Percentiles rank a stretch among this genome's conserved stretches.
phyloP scores from a whole-genome alignment of 1,139 yeast species.

The Pichia sp. region DNA sequence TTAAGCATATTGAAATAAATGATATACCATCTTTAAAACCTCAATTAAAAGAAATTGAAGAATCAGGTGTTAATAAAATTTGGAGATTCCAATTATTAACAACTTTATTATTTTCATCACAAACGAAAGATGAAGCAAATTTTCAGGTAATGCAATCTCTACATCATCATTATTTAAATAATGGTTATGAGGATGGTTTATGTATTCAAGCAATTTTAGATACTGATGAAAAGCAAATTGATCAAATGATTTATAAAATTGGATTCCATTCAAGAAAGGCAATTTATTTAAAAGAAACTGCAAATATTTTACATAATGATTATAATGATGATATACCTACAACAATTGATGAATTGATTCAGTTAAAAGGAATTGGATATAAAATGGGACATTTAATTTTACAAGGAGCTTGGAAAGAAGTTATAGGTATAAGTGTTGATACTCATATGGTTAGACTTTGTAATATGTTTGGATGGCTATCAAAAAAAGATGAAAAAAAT shows the following conservation, averaged over 20 bases:
- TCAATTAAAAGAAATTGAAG: constrained; percentile 1
- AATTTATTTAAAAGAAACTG: constrained; percentile 55
- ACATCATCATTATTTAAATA: constrained; percentile 39
- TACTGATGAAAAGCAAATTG: constrained; percentile 53
- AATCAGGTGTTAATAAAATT: constrained; percentile 17
- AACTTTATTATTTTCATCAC: constrained; percentile 83
- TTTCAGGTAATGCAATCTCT: constrained; percentile 63
- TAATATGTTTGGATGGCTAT: constrained; percentile 78
- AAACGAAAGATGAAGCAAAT: constrained; percentile 86
- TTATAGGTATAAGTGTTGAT: constrained; percentile 86
- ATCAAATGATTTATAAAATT: constrained; percentile 63
- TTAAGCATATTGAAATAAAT: constrained; percentile 6
- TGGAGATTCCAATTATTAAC: constrained; percentile 67
- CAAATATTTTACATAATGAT: constrained; percentile 44
- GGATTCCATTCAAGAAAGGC: constrained; percentile 88
- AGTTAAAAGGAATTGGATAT: constrained; percentile 92
- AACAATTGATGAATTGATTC: constrained; percentile 57
- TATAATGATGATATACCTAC: constrained; percentile 65
- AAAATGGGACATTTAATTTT: constrained; percentile 84
- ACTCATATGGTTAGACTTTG: constrained; percentile 84
- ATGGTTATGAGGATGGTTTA: constrained; percentile 35
- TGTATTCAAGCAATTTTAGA: constrained; percentile 40
- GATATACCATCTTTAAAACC: constrained; percentile 4
- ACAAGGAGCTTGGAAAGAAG: constrained; percentile 76
- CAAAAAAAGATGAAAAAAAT: constrained; percentile 36